Evolutionary conservation across 148 eudicot genomes (phyloP).

Genomic region (Chenopodium suecicum): DNA sequence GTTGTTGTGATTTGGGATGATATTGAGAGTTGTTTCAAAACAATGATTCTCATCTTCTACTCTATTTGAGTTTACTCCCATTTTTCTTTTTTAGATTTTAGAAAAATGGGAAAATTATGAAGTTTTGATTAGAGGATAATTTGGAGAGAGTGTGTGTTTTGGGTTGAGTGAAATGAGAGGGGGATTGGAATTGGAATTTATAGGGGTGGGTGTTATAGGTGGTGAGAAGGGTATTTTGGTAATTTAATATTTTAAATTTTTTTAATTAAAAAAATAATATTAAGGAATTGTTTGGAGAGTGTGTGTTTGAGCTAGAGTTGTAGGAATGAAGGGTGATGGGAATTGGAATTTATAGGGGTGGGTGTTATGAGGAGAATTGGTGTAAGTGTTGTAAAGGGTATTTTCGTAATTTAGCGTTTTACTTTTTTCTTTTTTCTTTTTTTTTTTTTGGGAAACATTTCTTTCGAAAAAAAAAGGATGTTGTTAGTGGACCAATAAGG

Average conservation of each 20-base stretch:
- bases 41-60: constrained; percentile 42
- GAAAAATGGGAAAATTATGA: too few relatives aligned
- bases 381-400: constrained; percentile 12
- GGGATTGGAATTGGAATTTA: constrained; percentile 9
- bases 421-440: too few relatives aligned
- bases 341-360: constrained; percentile 22
- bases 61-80: constrained; percentile 64
- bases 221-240: constrained; percentile 22
- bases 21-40: constrained; percentile 23
- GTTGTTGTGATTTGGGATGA: constrained; percentile 12
- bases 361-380: not conserved
- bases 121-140: too few relatives aligned
- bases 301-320: not conserved
- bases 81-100: constrained; percentile 4
- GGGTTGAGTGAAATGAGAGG: too few relatives aligned
- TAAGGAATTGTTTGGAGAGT: not conserved
- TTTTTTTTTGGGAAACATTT: too few relatives aligned
- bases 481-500: constrained; percentile 16
- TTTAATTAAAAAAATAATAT: not conserved
- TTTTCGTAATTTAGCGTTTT: constrained; percentile 10
- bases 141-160: not conserved
- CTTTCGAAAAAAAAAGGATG: too few relatives aligned
- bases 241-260: not conserved
- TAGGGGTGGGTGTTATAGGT: constrained; percentile 14
- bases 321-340: not conserved